Evolutionary conservation across 257 asterid genomes (phyloP), one percentile per base, ranked within the genome.

Genomic region (Przewalskia tangutica): DNA sequence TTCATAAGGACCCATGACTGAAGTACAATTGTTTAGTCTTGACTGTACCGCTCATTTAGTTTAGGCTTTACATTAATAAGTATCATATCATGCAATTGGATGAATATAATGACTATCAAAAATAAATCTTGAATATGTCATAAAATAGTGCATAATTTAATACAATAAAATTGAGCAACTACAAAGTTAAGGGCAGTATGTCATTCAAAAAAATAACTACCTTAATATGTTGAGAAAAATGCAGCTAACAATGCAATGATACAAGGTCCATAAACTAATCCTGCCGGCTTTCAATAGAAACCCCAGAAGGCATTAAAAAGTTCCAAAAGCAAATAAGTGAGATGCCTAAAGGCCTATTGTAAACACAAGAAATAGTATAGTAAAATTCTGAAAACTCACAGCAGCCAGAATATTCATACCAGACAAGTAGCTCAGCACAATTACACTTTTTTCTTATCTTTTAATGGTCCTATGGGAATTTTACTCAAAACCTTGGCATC

Each of bases 401-500:
- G 8, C 16, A 18, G n/a, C 14, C 11, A 38, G 14, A 16, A 75
- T 55, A 42, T 50, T 5, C 38, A 5, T 5, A 13, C 27, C 27
- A 60, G 16, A 16, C 20, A 32, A 38, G n/a, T 27, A 44, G 75
- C 66, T 14, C 50, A 27, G 0, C 63, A n/a, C 34, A 82, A 84
- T 85, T 87, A 93, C 13, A 65, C 91, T 11, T 60, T 81, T 88
- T 93, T 95, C 86, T 89, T 90, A 85, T 86, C 87, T 85, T 89
- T 89, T 84, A 89, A 67, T 32, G 89, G 91, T 18, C 91, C 91
- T 78, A 80, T 87, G 0, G 93, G 98, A 60, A 95, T 88, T 88
- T 90, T 94, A 86, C 94, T 88, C 86, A 95, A 84, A 63, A 91
- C 91, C 87, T 88, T 90, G 4, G 85, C 90, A 46, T 95, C 93